These are phyloP conservation scores for Microdochium trichocladiopsis DNA, from an alignment of 2,329 filamentous ascomycete species.

Conservation along the genomic window DNA sequence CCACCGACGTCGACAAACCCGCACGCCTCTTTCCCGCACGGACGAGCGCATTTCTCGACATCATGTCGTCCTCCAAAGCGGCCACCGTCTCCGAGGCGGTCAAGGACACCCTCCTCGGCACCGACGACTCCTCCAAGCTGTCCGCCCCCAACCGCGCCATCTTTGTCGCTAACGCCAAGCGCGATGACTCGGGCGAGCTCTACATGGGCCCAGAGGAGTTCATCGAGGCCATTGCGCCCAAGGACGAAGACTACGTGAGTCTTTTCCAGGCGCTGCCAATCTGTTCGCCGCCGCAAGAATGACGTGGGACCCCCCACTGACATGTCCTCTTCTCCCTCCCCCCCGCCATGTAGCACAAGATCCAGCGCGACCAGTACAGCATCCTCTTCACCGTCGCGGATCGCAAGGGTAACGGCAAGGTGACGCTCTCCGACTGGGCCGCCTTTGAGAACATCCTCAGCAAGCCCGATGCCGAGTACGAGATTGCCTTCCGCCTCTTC, in stretches of 20 bases:
- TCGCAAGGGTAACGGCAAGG: slow-evolving; percentile 61
- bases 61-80: slow-evolving; percentile 21
- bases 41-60: background rate
- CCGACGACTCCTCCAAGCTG: slow-evolving; percentile 49
- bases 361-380: slow-evolving; percentile 90
- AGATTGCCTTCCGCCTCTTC: slow-evolving; percentile 96
- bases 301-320: background rate
- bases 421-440: slow-evolving; percentile 80
- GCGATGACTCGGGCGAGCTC: slow-evolving; percentile 70
- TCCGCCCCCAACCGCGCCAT: slow-evolving; percentile 68
- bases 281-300: too few relatives aligned
- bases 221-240: slow-evolving; percentile 81
- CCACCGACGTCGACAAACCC: too few relatives aligned
- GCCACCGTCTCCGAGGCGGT: slow-evolving; percentile 59
- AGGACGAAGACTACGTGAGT: slow-evolving; percentile 85
- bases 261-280: slow-evolving; percentile 1
- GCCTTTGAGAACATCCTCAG: slow-evolving; percentile 89
- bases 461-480: slow-evolving; percentile 96
- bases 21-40: too few relatives aligned
- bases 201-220: slow-evolving; percentile 84
- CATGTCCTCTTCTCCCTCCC: background rate
- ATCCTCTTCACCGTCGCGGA: slow-evolving; percentile 92
- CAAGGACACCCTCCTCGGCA: slow-evolving; percentile 73
- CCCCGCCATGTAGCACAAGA: slow-evolving; percentile 69
- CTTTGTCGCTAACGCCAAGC: slow-evolving; percentile 70